These are phyloP conservation scores for Pneumocystis oryctolagi DNA, from an alignment of 1,139 yeast genomes.

Conservation along the genomic window DNA sequence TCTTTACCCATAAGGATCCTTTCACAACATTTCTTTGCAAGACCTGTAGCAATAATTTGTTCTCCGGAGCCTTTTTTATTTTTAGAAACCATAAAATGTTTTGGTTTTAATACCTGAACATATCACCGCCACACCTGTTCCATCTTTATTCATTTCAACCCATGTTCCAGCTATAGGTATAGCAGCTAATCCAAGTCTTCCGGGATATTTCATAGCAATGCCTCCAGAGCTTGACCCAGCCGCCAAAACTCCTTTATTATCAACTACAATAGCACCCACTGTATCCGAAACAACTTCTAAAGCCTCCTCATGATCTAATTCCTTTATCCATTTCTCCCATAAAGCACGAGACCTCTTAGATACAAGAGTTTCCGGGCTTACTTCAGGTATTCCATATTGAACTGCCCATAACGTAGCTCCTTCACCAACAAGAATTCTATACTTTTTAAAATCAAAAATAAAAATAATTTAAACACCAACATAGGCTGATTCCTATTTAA, in stretches of 20 bases:
- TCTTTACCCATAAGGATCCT: not conserved
- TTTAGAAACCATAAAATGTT: not conserved
- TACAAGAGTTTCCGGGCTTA: constrained; percentile 14
- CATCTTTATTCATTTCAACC: constrained; percentile 7
- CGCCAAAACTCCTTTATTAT: constrained; percentile 17
- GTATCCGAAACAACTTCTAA: constrained; percentile 22
- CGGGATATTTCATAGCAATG: constrained; percentile 24
- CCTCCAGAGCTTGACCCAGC: constrained; percentile 31
- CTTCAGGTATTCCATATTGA: constrained; percentile 13
- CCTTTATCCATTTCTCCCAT: constrained; percentile 17
- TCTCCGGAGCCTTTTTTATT: not conserved
- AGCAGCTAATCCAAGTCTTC: constrained; percentile 31
- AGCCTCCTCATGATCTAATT: constrained; percentile 3
- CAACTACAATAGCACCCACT: constrained; percentile 27
- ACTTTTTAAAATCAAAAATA: not conserved
- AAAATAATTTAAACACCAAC: constrained; percentile 5
- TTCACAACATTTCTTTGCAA: not conserved
- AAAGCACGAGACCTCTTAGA: constrained; percentile 15
- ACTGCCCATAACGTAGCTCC: constrained; percentile 24
- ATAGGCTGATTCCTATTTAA: constrained; percentile 24
- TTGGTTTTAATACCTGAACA: not conserved
- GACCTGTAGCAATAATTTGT: not conserved
- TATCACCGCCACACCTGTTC: not conserved
- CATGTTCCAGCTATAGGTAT: constrained; percentile 24
- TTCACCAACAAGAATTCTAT: constrained; percentile 22